Evolutionary conservation across 2,329 filamentous ascomycete genomes (phyloP).

Genomic region (Xenosphaeropsis pyriputrescens): DNA sequence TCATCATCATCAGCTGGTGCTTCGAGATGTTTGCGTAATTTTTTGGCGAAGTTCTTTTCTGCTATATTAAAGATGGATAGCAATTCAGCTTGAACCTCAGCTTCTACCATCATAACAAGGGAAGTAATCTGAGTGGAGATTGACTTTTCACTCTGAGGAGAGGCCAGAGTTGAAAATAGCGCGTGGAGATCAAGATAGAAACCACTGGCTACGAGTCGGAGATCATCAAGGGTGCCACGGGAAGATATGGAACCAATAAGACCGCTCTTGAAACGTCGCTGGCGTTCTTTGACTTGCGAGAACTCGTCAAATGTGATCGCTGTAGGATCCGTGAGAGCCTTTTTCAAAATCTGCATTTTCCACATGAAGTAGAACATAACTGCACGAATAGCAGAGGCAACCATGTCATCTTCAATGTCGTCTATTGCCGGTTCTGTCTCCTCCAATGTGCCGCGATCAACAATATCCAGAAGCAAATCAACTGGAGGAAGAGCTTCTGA

Average conservation of each 20-base stretch:
- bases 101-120: conserved; percentile 46
- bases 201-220: conserved; percentile 62
- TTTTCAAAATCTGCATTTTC: conserved; percentile 54
- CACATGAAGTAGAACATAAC: conserved; percentile 91
- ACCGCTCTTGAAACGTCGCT: conserved; percentile 42
- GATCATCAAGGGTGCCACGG: conserved; percentile 56
- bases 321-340: conserved; percentile 35
- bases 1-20: conserved; percentile 56
- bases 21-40: conserved; percentile 44
- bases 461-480: conserved; percentile 56
- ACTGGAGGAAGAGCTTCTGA: conserved; percentile 36
- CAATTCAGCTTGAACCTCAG: conserved; percentile 53
- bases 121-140: conserved; percentile 32
- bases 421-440: conserved; percentile 58
- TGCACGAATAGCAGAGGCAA: conserved; percentile 60
- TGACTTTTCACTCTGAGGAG: conserved; percentile 25
- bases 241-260: conserved; percentile 56
- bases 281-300: conserved; percentile 39
- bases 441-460: conserved; percentile 58
- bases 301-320: conserved; percentile 43
- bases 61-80: conserved; percentile 63
- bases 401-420: conserved; percentile 65
- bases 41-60: conserved; percentile 67
- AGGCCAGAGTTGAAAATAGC: conserved; percentile 59
- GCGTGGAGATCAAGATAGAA: conserved; percentile 71